These are phyloP conservation scores for Trichoderma koningiopsis DNA, from an alignment of 2,329 filamentous ascomycete species.

Conservation along the genomic window DNA sequence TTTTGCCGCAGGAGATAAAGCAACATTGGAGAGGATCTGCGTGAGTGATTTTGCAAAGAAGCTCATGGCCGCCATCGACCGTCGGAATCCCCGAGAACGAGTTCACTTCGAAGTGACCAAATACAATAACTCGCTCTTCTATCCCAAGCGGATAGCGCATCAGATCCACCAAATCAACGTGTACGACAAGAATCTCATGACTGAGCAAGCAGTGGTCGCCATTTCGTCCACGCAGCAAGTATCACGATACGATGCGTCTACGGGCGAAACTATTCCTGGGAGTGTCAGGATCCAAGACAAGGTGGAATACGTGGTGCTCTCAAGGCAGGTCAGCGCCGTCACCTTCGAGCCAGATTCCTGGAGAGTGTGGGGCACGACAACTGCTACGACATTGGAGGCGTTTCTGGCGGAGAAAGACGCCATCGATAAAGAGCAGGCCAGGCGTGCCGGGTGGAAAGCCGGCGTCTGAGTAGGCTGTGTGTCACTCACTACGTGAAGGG, in stretches of 20 bases:
- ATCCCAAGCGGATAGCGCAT: conserved; percentile 58
- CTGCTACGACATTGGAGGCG: conserved; percentile 53
- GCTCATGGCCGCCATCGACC: conserved; percentile 56
- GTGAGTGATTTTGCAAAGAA: conserved; percentile 52
- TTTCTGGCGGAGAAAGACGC: conserved; percentile 42
- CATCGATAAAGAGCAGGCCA: conserved; percentile 39
- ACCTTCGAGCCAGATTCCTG: conserved; percentile 56
- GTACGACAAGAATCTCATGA: conserved; percentile 41
- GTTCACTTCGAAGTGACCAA: conserved; percentile 58
- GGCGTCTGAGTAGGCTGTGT: conserved; percentile 9
- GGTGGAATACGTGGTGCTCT: conserved; percentile 66
- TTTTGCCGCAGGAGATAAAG: conserved; percentile 60
- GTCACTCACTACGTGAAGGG: neutral
- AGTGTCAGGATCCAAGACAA: conserved; percentile 56
- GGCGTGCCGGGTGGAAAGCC: conserved; percentile 39
- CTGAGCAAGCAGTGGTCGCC: conserved; percentile 60
- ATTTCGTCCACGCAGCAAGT: conserved; percentile 60
- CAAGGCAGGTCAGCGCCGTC: conserved; percentile 47
- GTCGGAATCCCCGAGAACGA: conserved; percentile 49
- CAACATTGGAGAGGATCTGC: conserved; percentile 56
- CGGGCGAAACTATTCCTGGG: conserved; percentile 47
- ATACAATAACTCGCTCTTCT: conserved; percentile 47
- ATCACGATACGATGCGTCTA: conserved; percentile 43
- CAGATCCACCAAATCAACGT: conserved; percentile 52
- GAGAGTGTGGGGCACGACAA: conserved; percentile 66